Conservation (phyloP, 768 basidiomycete species). For the Kwoniella europaea region DNA sequence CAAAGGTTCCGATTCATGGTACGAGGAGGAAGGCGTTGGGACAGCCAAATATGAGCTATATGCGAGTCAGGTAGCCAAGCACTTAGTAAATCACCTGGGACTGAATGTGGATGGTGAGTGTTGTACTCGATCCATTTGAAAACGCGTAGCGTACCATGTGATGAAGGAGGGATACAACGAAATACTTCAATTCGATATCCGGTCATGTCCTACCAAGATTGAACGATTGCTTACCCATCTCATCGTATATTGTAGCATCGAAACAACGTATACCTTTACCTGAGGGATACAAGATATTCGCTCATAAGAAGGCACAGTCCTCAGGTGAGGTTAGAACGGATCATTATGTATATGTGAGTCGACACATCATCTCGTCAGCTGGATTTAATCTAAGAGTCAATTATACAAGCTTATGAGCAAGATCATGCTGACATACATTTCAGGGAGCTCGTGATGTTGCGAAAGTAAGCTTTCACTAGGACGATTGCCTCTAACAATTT, state of each 20-base stretch:
- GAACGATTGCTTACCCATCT: too few species aligned
- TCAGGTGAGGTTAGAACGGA: slow-evolving; percentile 30
- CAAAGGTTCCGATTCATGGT: slow-evolving; percentile 16
- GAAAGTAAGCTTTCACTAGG: background rate
- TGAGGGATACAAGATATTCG: slow-evolving; percentile 43
- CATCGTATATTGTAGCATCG: background rate
- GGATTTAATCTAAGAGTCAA: too few species aligned
- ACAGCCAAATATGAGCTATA: slow-evolving; percentile 40
- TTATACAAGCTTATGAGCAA: background rate
- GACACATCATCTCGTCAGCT: too few species aligned
- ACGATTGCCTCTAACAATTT: background rate
- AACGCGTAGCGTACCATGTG: too few species aligned
- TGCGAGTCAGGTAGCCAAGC: slow-evolving; percentile 36
- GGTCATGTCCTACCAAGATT: too few species aligned
- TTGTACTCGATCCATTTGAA: background rate
- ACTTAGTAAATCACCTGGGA: slow-evolving; percentile 28
- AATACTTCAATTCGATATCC: too few species aligned
- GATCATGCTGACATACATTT: background rate
- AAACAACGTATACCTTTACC: slow-evolving; percentile 39
- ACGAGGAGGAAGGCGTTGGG: slow-evolving; percentile 15
- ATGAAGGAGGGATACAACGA: too few species aligned
- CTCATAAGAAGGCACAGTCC: slow-evolving; percentile 37
- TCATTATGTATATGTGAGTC: slow-evolving; percentile 44
- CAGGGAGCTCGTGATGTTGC: background rate
- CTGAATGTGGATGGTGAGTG: slow-evolving; percentile 20